Percentiles rank a stretch among this genome's conserved stretches.
Evolutionary conservation across 2,329 filamentous ascomycete species (phyloP).

Genomic region (Colletotrichum paranaense): DNA sequence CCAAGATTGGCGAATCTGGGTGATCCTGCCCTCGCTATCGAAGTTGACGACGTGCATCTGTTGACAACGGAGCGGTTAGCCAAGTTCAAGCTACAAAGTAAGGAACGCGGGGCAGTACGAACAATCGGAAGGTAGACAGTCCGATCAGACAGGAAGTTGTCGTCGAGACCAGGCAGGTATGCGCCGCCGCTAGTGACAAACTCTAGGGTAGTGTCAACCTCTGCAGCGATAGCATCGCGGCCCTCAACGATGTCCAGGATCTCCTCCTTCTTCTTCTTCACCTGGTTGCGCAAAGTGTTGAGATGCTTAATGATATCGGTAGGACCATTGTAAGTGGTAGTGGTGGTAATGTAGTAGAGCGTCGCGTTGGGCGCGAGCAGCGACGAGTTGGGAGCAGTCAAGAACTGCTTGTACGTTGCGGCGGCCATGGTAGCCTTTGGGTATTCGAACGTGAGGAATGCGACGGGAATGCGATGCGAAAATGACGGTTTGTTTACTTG

Average conservation of each 20-base stretch:
- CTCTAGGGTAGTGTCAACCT: slow-evolving; percentile 85
- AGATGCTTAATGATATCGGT: slow-evolving; percentile 88
- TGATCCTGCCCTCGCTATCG: slow-evolving; percentile 80
- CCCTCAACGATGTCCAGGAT: slow-evolving; percentile 81
- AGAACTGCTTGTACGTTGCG: slow-evolving; percentile 76
- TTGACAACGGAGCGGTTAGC: slow-evolving; percentile 13
- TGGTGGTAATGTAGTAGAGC: slow-evolving; percentile 90
- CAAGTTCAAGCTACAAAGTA: background rate
- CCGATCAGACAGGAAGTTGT: slow-evolving; percentile 91
- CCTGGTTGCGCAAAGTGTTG: slow-evolving; percentile 73
- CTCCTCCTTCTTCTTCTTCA: slow-evolving; percentile 87
- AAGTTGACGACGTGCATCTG: slow-evolving; percentile 92
- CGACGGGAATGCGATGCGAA: slow-evolving; percentile 25
- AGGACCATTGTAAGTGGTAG: slow-evolving; percentile 77
- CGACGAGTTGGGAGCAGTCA: slow-evolving; percentile 73
- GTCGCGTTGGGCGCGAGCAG: slow-evolving; percentile 74
- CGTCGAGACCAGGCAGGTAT: slow-evolving; percentile 89
- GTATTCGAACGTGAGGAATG: slow-evolving; percentile 3
- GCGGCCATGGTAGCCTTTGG: slow-evolving; percentile 49
- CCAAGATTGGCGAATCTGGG: slow-evolving; percentile 91
- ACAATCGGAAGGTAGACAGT: slow-evolving; percentile 85
- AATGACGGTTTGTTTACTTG: slow-evolving; percentile 15
- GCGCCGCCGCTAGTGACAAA: slow-evolving; percentile 85
- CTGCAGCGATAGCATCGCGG: slow-evolving; percentile 74
- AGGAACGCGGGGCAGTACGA: slow-evolving; percentile 51